A percentile compares a stretch with the other conserved stretches of the same genome.
Conservation (phyloP, 805 yeast genomes). For the Candida ulmi region DNA sequence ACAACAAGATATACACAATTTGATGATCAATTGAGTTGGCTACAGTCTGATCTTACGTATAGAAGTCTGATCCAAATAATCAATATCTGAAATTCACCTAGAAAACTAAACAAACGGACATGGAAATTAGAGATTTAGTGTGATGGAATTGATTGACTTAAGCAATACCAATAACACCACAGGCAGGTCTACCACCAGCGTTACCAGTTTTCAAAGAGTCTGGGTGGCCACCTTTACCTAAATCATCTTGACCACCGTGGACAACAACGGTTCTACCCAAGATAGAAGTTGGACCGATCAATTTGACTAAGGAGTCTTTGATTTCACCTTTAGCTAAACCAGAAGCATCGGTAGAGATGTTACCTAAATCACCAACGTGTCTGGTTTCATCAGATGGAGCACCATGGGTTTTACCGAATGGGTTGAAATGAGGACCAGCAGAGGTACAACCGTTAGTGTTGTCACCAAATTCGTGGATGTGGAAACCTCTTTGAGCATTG, state of each 20-base stretch:
- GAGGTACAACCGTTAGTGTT: conserved; percentile 98
- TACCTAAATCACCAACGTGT: conserved; percentile 97
- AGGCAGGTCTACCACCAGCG: conserved; percentile 97
- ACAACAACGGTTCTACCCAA: conserved; percentile 94
- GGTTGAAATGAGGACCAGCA: conserved; percentile 97
- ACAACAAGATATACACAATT: no score
- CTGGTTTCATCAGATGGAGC: conserved; percentile 77
- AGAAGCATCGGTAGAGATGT: conserved; percentile 75
- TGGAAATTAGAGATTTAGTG: no score
- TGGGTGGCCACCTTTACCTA: conserved; percentile 89
- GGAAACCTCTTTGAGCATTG: conserved; percentile 93
- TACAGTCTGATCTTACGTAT: no score
- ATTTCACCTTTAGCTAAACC: conserved; percentile 92
- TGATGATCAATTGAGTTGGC: no score
- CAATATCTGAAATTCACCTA: background rate
- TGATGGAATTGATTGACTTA: background rate
- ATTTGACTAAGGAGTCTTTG: conserved; percentile 70
- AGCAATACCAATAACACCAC: conserved; percentile 85
- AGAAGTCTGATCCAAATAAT: background rate
- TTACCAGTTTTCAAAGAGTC: conserved; percentile 94
- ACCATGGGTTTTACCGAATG: conserved; percentile 85
- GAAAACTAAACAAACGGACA: background rate
- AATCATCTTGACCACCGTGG: conserved; percentile 89
- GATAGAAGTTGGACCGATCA: conserved; percentile 82
- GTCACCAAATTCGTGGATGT: conserved; percentile 97